These are phyloP conservation scores for Chlorella sorokiniana DNA, from an alignment of 139 green algal genomes.

Conservation along the genomic window DNA sequence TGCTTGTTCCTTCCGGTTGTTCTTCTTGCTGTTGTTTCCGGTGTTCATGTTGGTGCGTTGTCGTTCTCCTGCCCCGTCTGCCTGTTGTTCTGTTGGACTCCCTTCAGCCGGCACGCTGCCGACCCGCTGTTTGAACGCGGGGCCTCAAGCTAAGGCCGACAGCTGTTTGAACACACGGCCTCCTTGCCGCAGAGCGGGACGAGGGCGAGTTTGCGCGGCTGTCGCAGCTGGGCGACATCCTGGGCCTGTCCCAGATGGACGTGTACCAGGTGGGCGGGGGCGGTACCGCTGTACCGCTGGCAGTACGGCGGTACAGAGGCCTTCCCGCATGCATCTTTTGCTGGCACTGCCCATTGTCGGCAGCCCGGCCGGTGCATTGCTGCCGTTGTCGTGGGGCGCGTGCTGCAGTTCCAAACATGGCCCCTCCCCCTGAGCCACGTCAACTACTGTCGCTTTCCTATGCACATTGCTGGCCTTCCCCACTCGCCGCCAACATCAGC, in stretches of 20 bases:
- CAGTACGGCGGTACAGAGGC: too few relatives aligned
- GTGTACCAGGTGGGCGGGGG: constrained; percentile 18
- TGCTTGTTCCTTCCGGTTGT: background rate
- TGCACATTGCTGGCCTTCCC: background rate
- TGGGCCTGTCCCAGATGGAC: constrained; percentile 77
- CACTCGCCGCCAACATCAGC: background rate
- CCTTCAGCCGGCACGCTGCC: too few relatives aligned
- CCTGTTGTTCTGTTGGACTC: too few relatives aligned
- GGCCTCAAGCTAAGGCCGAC: too few relatives aligned
- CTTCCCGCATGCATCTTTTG: too few relatives aligned
- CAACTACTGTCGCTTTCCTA: background rate
- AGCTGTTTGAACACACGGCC: too few relatives aligned
- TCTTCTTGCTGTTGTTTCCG: background rate
- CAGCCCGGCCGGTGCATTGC: background rate
- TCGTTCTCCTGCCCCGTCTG: too few relatives aligned
- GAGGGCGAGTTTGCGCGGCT: constrained; percentile 83
- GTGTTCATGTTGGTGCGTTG: too few relatives aligned
- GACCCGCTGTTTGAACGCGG: background rate
- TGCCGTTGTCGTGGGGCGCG: background rate
- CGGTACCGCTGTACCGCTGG: background rate
- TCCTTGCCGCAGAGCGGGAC: constrained; percentile 68
- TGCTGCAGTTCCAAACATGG: too few relatives aligned
- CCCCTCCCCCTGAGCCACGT: too few relatives aligned
- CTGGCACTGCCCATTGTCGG: too few relatives aligned
- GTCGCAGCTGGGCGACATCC: constrained; percentile 82